Percentiles rank a stretch among this genome's conserved stretches.
Evolutionary conservation across 192 early-diverging fungal species (phyloP).

Genomic region (Funneliformis geosporum): DNA sequence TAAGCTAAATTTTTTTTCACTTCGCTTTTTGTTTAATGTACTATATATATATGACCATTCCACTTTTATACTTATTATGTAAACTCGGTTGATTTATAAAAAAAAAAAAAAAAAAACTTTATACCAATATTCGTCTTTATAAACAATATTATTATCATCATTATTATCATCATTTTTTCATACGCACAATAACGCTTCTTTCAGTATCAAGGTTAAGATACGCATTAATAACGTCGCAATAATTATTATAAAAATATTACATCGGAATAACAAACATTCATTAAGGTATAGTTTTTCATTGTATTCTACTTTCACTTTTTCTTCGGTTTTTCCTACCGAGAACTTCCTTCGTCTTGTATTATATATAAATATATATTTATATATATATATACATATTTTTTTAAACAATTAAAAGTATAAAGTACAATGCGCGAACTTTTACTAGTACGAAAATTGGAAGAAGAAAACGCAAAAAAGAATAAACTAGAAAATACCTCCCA

Average conservation of each 20-base stretch:
- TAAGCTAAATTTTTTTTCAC: not conserved
- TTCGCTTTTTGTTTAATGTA: not conserved
- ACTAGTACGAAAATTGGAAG: slow-evolving; percentile 28
- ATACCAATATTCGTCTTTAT: not conserved
- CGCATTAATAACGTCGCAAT: not conserved
- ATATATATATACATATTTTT: no score
- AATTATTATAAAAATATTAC: no score
- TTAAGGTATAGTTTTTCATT: not conserved
- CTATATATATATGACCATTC: not conserved
- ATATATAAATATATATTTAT: not conserved
- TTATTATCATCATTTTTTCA: not conserved
- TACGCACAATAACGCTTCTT: not conserved
- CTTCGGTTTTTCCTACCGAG: not conserved
- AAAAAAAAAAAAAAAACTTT: not conserved
- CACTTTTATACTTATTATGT: not conserved
- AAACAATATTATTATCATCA: not conserved
- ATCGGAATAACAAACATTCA: not conserved
- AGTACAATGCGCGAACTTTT: slow-evolving; percentile 31
- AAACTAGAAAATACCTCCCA: not conserved
- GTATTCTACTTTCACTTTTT: not conserved
- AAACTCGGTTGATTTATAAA: not conserved
- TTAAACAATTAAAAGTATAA: not conserved
- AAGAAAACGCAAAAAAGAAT: slow-evolving; percentile 22
- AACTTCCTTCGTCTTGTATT: not conserved
- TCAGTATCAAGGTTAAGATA: not conserved